These are phyloP conservation scores for Amaranthus palmeri DNA, from an alignment of 148 eudicot genomes.

Conservation along the genomic window DNA sequence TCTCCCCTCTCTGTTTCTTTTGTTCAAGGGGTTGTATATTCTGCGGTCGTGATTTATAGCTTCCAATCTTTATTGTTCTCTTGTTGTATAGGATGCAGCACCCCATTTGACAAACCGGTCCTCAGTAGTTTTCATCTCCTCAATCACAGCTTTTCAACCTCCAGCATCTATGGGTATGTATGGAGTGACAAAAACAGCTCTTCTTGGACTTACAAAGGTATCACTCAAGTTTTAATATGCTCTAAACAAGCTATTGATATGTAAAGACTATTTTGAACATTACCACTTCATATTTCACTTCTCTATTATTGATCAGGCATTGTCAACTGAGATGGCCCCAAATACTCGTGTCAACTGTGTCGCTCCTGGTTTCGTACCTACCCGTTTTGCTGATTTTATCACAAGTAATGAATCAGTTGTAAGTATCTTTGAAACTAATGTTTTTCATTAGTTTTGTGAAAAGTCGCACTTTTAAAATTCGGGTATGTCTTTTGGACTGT, in stretches of 20 bases:
- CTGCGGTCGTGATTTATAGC: background rate
- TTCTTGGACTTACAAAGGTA: constrained; percentile 95
- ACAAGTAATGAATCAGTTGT: constrained; percentile 45
- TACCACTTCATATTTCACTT: background rate
- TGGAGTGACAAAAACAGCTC: constrained; percentile 91
- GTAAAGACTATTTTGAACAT: background rate
- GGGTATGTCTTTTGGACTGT: background rate
- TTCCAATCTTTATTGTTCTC: background rate
- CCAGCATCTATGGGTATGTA: constrained; percentile 61
- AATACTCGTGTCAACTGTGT: constrained; percentile 86
- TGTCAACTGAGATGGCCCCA: constrained; percentile 92
- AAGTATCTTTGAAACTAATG: constrained; percentile 24
- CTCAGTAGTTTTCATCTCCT: constrained; percentile 70
- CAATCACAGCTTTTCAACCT: constrained; percentile 61
- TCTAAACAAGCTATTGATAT: background rate
- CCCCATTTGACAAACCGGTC: constrained; percentile 66
- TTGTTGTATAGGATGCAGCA: constrained; percentile 65
- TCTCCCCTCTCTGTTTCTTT: background rate
- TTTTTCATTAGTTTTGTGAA: background rate
- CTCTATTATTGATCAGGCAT: constrained; percentile 40
- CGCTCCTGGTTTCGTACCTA: constrained; percentile 96
- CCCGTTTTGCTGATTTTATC: constrained; percentile 58
- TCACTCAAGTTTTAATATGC: background rate
- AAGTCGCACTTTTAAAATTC: background rate
- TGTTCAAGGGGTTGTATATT: background rate